Conservation (phyloP, 2,329 filamentous ascomycete species). For the Fusarium napiforme region DNA sequence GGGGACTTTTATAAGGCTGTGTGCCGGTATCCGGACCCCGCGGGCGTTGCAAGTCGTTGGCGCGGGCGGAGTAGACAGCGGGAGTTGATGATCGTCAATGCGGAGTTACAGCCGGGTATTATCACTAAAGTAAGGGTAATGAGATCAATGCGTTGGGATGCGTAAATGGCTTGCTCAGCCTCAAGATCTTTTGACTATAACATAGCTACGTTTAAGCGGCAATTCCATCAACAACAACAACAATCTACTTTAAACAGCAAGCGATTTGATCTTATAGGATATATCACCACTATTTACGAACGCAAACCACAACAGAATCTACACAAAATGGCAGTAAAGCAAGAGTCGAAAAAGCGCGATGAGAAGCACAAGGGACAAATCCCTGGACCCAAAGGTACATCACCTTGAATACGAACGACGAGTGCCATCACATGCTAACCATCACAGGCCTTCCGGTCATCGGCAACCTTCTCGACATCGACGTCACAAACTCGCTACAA, state of each 20-base stretch:
- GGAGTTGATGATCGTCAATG: not conserved
- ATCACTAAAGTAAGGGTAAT: not conserved
- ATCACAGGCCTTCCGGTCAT: not conserved
- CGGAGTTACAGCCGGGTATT: not conserved
- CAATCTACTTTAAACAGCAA: not conserved
- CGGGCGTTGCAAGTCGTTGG: not conserved
- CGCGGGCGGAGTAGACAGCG: not conserved
- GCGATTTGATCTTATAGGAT: not conserved
- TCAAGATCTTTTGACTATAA: not conserved
- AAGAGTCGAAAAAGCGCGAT: not conserved
- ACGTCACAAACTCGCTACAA: not conserved
- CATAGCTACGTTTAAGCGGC: fast-evolving
- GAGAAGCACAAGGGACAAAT: not conserved
- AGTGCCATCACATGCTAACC: not conserved
- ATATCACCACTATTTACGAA: not conserved
- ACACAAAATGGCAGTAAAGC: not conserved
- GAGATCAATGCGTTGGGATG: not conserved
- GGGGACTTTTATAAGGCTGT: not conserved
- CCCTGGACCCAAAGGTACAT: slow-evolving; percentile 5
- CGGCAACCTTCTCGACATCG: not conserved
- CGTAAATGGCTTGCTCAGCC: not conserved
- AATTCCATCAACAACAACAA: not conserved
- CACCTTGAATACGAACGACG: fast-evolving
- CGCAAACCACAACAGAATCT: fast-evolving
- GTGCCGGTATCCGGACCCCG: not conserved